phyloP scores from a whole-genome alignment of 1,284 basidiomycete species.

The Irpex sp. region DNA sequence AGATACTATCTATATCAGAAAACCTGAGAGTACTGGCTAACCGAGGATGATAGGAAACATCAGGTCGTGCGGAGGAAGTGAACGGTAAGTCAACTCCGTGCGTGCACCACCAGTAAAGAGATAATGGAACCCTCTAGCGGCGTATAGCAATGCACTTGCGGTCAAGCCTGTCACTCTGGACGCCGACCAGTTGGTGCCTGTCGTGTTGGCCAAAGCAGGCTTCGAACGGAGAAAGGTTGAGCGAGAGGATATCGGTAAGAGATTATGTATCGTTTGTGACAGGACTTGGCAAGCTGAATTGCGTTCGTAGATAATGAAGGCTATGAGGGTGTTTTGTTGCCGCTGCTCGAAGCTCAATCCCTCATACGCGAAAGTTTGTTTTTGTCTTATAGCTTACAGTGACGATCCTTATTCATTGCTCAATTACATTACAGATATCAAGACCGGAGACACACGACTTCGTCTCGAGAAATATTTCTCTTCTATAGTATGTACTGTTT shows the following conservation, averaged over 20 bases:
- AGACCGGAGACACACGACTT: constrained; percentile 52
- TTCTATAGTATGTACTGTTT: constrained; percentile 53
- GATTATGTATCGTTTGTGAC: not conserved
- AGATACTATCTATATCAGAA: no score
- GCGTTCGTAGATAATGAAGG: not conserved
- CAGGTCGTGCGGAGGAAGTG: not conserved
- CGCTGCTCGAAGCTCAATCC: not conserved
- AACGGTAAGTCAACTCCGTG: constrained; percentile 8
- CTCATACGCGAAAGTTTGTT: not conserved
- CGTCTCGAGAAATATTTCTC: constrained; percentile 81
- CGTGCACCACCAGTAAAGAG: constrained; percentile 2
- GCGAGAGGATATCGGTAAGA: constrained; percentile 40
- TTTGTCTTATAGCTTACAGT: no score
- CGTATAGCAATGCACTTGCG: constrained; percentile 53
- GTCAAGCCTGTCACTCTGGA: constrained; percentile 53
- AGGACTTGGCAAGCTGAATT: no score
- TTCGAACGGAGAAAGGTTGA: constrained; percentile 58
- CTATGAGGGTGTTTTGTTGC: not conserved
- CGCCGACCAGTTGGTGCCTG: constrained; percentile 62
- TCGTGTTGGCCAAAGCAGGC: constrained; percentile 65
- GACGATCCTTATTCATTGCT: no score
- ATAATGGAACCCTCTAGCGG: constrained; percentile 35
- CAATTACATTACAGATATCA: constrained; percentile 26
- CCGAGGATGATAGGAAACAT: not conserved
- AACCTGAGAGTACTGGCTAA: no score